A percentile compares a stretch with the other conserved stretches of the same genome.
phyloP scores from a whole-genome alignment of 1,139 yeast genomes.

The Lodderomyces elongisporus region DNA sequence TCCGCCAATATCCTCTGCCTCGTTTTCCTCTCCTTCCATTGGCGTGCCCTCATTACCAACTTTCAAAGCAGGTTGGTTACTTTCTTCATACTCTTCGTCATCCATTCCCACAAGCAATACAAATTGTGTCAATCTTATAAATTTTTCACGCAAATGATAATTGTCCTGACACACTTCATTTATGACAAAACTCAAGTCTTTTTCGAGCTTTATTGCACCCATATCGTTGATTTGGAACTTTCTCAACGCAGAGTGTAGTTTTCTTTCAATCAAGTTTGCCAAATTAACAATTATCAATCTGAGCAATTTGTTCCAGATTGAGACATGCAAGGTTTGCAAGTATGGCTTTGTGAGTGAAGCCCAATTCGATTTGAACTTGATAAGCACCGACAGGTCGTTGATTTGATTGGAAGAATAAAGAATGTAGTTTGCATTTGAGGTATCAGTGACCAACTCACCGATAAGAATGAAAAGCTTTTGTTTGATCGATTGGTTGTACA shows the following conservation, averaged over 20 bases:
- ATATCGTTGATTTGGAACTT: slow-evolving; percentile 63
- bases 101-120: slow-evolving; percentile 80
- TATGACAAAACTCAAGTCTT: slow-evolving; percentile 72
- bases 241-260: slow-evolving; percentile 60
- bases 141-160: slow-evolving; percentile 72
- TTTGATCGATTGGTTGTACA: slow-evolving; percentile 57
- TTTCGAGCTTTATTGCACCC: slow-evolving; percentile 80
- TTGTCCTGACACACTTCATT: slow-evolving; percentile 56
- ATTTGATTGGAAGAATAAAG: slow-evolving; percentile 26
- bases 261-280: slow-evolving; percentile 56
- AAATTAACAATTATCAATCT: slow-evolving; percentile 48
- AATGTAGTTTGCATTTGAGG: slow-evolving; percentile 37
- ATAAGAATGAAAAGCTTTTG: slow-evolving; percentile 43
- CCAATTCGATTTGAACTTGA: slow-evolving; percentile 62
- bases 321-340: slow-evolving; percentile 49
- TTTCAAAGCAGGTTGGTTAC: slow-evolving; percentile 18
- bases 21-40: slow-evolving; percentile 28
- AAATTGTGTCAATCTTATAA: slow-evolving; percentile 76
- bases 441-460: slow-evolving; percentile 52
- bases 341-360: slow-evolving; percentile 60
- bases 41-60: slow-evolving; percentile 6
- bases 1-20: slow-evolving; percentile 37
- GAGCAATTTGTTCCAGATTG: slow-evolving; percentile 43
- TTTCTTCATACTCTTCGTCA: slow-evolving; percentile 60
- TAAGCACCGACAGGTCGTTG: slow-evolving; percentile 28